Evolutionary conservation across 164 flowering plant species (phyloP).

Genomic region (Vitis vinifera): ASM3070453v1 NC_081811.1:27891501-27892000

Average conservation of each 20-base stretch:
- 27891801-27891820: conserved; percentile 42
- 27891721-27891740: conserved; percentile 42
- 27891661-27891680: too few species aligned
- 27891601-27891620: too few species aligned
- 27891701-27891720: too few species aligned
- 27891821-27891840: conserved; percentile 41
- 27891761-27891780: conserved; percentile 72
- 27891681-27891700: too few species aligned
- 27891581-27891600: too few species aligned
- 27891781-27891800: conserved; percentile 69
- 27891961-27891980: conserved; percentile 66
- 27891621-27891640: too few species aligned
- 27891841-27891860: conserved; percentile 57
- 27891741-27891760: conserved; percentile 59
- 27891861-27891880: conserved; percentile 47
- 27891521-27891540: too few species aligned
- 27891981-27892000: conserved; percentile 50
- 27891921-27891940: conserved; percentile 56
- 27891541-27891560: too few species aligned
- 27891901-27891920: conserved; percentile 39
- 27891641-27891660: too few species aligned
- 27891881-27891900: conserved; percentile 29
- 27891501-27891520: too few species aligned
- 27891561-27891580: too few species aligned
- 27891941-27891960: conserved; percentile 62